Percentiles rank a stretch among this genome's conserved stretches.
Evolutionary conservation across 768 basidiomycete genomes (phyloP).

Genomic region (Hirschioporus abietinus): DNA sequence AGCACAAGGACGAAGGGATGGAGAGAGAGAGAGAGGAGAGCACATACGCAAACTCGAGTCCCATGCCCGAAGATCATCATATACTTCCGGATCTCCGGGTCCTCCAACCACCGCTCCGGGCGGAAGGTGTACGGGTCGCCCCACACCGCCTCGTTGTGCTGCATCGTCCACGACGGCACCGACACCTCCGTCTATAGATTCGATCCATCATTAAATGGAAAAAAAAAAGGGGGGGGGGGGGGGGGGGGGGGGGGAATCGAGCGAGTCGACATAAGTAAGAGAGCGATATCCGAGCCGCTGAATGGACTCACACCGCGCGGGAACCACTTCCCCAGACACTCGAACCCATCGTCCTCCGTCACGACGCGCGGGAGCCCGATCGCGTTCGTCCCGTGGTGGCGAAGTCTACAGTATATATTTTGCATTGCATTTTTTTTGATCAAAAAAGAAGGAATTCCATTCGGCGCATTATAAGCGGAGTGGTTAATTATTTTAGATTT

Average conservation of each 20-base stretch:
- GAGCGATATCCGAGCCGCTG: too few relatives aligned
- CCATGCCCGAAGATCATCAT: conserved; percentile 29
- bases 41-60: conserved; percentile 23
- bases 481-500: too few relatives aligned
- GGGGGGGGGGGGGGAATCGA: too few relatives aligned
- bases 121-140: conserved; percentile 28
- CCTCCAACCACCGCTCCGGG: conserved; percentile 33
- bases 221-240: too few relatives aligned
- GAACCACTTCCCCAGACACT: conserved; percentile 23
- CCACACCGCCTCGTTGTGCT: conserved; percentile 28
- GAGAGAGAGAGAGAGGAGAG: neutral
- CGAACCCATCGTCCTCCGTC: conserved; percentile 21
- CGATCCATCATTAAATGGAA: too few relatives aligned
- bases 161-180: conserved; percentile 30
- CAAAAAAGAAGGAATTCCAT: too few relatives aligned
- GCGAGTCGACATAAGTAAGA: too few relatives aligned
- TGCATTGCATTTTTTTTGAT: too few relatives aligned
- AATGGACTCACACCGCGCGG: conserved; percentile 26
- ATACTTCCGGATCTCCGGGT: conserved; percentile 19
- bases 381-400: conserved; percentile 30
- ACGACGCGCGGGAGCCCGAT: conserved; percentile 31
- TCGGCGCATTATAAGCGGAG: too few relatives aligned
- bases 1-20: too few relatives aligned
- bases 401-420: too few relatives aligned
- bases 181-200: conserved; percentile 32